These are phyloP conservation scores for Adansonia digitata DNA, from an alignment of 345 rosid species.

Conservation along the genomic window DNA sequence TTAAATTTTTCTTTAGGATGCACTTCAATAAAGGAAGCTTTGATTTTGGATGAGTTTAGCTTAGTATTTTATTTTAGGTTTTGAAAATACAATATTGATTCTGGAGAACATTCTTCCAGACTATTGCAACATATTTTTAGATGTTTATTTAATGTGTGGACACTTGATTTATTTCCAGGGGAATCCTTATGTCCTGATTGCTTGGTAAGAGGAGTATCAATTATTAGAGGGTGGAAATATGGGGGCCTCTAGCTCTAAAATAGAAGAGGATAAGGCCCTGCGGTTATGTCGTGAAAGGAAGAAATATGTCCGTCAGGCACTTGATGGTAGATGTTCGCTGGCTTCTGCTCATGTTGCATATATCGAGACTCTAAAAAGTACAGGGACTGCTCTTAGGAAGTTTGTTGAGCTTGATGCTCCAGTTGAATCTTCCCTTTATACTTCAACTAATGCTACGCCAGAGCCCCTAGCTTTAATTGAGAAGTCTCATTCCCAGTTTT, in stretches of 20 bases:
- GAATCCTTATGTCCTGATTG: conserved; percentile 17
- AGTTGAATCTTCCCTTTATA: conserved; percentile 61
- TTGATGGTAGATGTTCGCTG: conserved; percentile 82
- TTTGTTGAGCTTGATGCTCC: conserved; percentile 81
- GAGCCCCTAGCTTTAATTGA: conserved; percentile 57
- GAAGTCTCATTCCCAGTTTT: conserved; percentile 53
- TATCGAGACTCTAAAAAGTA: conserved; percentile 60
- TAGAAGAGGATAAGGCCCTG: conserved; percentile 80
- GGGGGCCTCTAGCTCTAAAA: conserved; percentile 69
- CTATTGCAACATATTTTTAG: not conserved
- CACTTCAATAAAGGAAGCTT: not conserved
- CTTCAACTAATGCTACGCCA: conserved; percentile 75
- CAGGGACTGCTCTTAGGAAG: conserved; percentile 64
- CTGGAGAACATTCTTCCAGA: not conserved
- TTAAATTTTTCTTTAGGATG: not conserved
- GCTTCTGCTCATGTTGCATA: conserved; percentile 75
- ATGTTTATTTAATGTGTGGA: not conserved
- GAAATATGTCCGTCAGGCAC: conserved; percentile 77
- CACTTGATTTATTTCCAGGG: conserved; percentile 23
- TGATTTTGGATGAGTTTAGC: not conserved
- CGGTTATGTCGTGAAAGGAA: conserved; percentile 85
- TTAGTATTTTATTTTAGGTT: not conserved
- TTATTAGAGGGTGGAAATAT: conserved; percentile 23
- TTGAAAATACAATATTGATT: not conserved
- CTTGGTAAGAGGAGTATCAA: not conserved